Evolutionary conservation across 164 flowering plant genomes (phyloP), one percentile per base, ranked within the genome.

Genomic region (Vitis labrusca): DNA sequence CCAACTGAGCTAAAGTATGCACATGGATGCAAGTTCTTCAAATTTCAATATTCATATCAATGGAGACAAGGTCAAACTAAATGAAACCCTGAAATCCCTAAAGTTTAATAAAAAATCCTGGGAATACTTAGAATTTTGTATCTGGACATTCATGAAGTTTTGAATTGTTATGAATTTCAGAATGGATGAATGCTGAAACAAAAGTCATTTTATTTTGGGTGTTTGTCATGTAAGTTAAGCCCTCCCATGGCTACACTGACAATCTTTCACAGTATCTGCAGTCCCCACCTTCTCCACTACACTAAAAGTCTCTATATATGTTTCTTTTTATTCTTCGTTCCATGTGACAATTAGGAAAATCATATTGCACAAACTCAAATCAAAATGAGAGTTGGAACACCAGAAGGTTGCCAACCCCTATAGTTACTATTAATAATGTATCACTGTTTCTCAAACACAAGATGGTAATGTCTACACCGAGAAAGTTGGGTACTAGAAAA

Each of bases 1-100:
- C 68, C 59, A 65, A 17, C 58, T 64, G 57, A 27, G 55, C 68
- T 14, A 37, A 37, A 65, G 55, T 7, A 52, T 54, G 68, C 58
- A 65, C 68, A 52, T 52, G 68, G 68, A 11, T 3, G 53, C 44
- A 65, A 51, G 54, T 13, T n/a, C 44, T 44, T 44, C 52, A 32
- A 5, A 15, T 16, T n/a, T n/a, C 37, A 65, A 65, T 65, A 2
- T 23, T 10, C 5, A n/a, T 5, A 44, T 9, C 27, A n/a, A 5
- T 30, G 8, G 7, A 32, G 51, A 15, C 3, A 3, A 32, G 44
- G 44, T 37, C 44, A 37, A 37, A 10, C 48, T 65, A 15, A 47
- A 14, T 5, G 29, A 14, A 7, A 50, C 30, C 67, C 29, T 14
- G 27, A 23, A 23, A 23, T 23, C 49, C 8, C 30, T 3, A 50